Conservation (phyloP, 805 yeast genomes). For the Suhomyces faveliae region DNA sequence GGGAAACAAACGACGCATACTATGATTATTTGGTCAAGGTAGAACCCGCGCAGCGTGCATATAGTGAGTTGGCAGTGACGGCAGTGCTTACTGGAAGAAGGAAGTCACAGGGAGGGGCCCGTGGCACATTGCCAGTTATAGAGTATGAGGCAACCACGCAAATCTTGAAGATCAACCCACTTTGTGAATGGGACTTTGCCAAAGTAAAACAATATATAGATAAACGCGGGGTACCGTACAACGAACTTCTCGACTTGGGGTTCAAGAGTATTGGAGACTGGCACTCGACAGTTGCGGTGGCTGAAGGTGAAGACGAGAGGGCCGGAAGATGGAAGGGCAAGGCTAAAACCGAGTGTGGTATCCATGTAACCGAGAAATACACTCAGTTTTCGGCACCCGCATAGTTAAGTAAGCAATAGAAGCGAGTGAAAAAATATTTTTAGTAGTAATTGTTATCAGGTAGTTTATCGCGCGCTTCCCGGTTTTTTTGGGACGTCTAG, state of each 20-base stretch:
- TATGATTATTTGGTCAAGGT: conserved; percentile 90
- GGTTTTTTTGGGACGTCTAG: too few species aligned
- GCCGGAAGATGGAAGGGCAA: conserved; percentile 97
- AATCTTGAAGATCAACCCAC: conserved; percentile 83
- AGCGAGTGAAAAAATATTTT: too few species aligned
- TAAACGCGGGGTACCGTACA: conserved; percentile 75
- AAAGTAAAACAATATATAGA: conserved; percentile 71
- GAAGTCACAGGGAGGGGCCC: conserved; percentile 83
- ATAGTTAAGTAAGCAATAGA: not conserved
- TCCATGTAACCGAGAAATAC: conserved; percentile 78
- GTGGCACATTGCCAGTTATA: conserved; percentile 67
- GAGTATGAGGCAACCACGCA: conserved; percentile 73
- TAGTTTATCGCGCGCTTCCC: too few species aligned
- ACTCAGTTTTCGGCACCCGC: conserved; percentile 47
- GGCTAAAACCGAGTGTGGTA: conserved; percentile 92
- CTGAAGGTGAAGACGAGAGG: conserved; percentile 91
- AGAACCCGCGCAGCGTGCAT: conserved; percentile 88
- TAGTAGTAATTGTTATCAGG: not conserved
- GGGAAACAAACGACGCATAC: conserved; percentile 78
- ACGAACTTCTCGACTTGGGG: conserved; percentile 78
- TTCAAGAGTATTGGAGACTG: conserved; percentile 93
- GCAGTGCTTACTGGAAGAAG: conserved; percentile 94
- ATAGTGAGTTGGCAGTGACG: conserved; percentile 63
- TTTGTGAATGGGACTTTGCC: conserved; percentile 76
- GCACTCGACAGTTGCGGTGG: conserved; percentile 89